Evolutionary conservation across 208 protist genomes (phyloP).

Genomic region (Polymyxa betae): DNA sequence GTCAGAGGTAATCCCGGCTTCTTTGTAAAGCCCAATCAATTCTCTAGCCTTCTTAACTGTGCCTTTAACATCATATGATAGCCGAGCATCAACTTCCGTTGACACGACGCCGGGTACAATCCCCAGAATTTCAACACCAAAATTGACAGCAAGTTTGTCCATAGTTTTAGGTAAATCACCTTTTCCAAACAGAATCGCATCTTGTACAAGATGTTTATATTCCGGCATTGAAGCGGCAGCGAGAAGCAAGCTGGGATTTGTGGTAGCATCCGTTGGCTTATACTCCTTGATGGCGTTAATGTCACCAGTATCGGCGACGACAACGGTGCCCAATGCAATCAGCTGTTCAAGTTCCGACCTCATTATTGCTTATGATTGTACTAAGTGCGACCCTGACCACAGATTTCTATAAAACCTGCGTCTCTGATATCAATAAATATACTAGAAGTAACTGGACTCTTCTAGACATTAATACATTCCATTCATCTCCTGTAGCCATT

Average conservation of each 20-base stretch:
- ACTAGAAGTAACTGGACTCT: too few species aligned
- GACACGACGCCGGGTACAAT: slow-evolving; percentile 64
- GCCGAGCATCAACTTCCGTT: slow-evolving; percentile 66
- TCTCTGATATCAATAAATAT: too few species aligned
- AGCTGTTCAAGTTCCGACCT: background rate
- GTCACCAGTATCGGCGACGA: slow-evolving; percentile 64
- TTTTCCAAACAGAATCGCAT: slow-evolving; percentile 8
- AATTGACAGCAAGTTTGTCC: slow-evolving; percentile 70
- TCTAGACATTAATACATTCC: too few species aligned
- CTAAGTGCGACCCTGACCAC: too few species aligned
- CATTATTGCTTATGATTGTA: too few species aligned
- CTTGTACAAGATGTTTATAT: slow-evolving; percentile 47
- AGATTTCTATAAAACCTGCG: too few species aligned
- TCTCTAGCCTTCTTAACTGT: slow-evolving; percentile 63
- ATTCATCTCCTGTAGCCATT: too few species aligned
- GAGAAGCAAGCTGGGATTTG: slow-evolving; percentile 57
- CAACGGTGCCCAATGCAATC: background rate
- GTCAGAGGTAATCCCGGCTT: slow-evolving; percentile 55
- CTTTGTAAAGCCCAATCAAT: slow-evolving; percentile 70
- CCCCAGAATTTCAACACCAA: slow-evolving; percentile 64
- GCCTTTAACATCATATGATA: slow-evolving; percentile 67
- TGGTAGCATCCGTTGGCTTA: slow-evolving; percentile 60
- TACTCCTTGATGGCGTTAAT: slow-evolving; percentile 60
- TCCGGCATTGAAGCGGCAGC: slow-evolving; percentile 48
- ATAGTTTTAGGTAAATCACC: slow-evolving; percentile 51